Percentiles rank a stretch among this genome's conserved stretches.
phyloP scores from a whole-genome alignment of 1,284 basidiomycete genomes.

The Puccinia novopanici region DNA sequence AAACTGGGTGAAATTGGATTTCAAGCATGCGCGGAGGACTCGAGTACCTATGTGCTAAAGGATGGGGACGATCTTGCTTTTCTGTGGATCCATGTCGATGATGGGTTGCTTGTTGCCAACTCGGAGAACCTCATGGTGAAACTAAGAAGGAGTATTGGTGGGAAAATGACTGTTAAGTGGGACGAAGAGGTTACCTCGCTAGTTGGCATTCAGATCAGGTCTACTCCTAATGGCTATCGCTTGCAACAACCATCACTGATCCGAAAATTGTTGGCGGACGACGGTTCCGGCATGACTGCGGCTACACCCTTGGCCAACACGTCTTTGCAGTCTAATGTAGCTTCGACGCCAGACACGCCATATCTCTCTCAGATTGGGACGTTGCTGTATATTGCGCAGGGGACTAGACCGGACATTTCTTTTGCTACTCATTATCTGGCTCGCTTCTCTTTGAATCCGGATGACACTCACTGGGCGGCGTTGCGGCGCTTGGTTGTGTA shows the following conservation, averaged over 20 bases:
- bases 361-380: not conserved
- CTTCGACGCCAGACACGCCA: not conserved
- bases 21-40: not conserved
- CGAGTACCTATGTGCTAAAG: not conserved
- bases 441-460: not conserved
- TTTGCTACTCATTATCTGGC: not conserved
- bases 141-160: not conserved
- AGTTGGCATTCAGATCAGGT: not conserved
- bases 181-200: not conserved
- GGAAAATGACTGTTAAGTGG: not conserved
- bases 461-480: not conserved
- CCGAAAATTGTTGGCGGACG: too few relatives aligned
- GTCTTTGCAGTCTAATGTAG: not conserved
- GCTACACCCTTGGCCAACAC: not conserved
- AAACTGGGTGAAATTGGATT: not conserved
- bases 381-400: not conserved
- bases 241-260: not conserved
- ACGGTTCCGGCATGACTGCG: too few relatives aligned
- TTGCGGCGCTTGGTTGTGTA: not conserved
- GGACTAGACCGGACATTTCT: not conserved
- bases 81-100: not conserved
- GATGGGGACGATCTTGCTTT: too few relatives aligned
- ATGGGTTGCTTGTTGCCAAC: not conserved
- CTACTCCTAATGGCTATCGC: not conserved
- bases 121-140: not conserved